These are phyloP conservation scores for Linanthus parryae DNA, from an alignment of 148 eudicot genomes.

Conservation along the genomic window DNA sequence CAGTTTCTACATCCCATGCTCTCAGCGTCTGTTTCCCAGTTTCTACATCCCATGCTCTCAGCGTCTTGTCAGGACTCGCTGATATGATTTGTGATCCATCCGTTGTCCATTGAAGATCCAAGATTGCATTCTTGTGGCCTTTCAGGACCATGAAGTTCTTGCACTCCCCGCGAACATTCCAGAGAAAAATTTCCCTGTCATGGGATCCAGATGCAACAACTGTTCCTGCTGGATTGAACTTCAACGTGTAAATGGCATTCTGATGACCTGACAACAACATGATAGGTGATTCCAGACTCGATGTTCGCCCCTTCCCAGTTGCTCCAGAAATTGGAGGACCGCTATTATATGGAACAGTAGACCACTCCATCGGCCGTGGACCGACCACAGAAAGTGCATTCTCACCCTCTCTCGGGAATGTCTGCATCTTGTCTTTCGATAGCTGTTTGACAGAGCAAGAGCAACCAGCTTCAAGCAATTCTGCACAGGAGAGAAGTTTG, in stretches of 20 bases:
- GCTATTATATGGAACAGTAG: constrained; percentile 39
- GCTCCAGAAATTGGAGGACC: constrained; percentile 59
- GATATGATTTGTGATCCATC: constrained; percentile 88
- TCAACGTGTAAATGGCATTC: constrained; percentile 86
- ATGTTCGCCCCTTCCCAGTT: constrained; percentile 77
- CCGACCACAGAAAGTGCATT: constrained; percentile 77
- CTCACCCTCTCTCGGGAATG: constrained; percentile 37
- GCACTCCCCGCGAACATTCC: constrained; percentile 52
- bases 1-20: constrained; percentile 97
- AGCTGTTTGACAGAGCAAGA: background rate
- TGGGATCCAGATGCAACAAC: constrained; percentile 91
- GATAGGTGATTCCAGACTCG: constrained; percentile 89
- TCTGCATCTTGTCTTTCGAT: constrained; percentile 50
- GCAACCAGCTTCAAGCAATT: constrained; percentile 5
- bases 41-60: constrained; percentile 96
- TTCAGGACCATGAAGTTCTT: constrained; percentile 66
- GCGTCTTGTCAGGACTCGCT: constrained; percentile 87
- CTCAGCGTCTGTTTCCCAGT: constrained; percentile 91
- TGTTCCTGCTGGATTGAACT: constrained; percentile 88
- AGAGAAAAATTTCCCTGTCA: constrained; percentile 78
- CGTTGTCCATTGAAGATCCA: constrained; percentile 93
- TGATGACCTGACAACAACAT: constrained; percentile 88
- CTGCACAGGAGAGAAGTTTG: too few relatives aligned
- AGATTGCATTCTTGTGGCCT: constrained; percentile 94
- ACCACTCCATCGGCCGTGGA: constrained; percentile 82